Evolutionary conservation across 163 green algal genomes (phyloP).

Genomic region (Scenedesmus sp.): DNA sequence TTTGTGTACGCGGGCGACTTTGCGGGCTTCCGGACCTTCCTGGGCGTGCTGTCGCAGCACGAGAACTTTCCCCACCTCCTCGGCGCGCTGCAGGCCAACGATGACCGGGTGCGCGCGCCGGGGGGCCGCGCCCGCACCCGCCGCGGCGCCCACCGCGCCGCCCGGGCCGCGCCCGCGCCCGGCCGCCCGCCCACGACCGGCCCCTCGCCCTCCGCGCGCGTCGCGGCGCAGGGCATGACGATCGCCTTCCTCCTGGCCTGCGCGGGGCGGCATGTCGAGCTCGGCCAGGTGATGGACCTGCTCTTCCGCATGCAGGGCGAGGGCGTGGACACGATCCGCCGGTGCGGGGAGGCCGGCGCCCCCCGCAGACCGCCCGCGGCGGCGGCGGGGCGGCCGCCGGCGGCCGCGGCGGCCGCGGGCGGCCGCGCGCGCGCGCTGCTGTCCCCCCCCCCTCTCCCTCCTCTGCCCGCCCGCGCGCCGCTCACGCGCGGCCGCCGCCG

Average conservation of each 20-base stretch:
- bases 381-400: too few relatives aligned
- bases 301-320: constrained; percentile 29
- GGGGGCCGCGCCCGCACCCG: not conserved
- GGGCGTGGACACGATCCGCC: constrained; percentile 15
- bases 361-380: too few relatives aligned
- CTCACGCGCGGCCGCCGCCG: not conserved
- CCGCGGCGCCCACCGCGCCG: not conserved
- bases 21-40: not conserved
- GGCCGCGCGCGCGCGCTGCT: not conserved
- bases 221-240: constrained; percentile 42
- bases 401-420: too few relatives aligned
- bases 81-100: constrained; percentile 9
- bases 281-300: constrained; percentile 4
- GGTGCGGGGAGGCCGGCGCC: too few relatives aligned
- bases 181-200: too few relatives aligned
- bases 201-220: too few relatives aligned
- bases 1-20: constrained; percentile 41
- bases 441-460: too few relatives aligned
- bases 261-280: constrained; percentile 4
- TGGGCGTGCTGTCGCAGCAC: not conserved
- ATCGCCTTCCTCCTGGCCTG: constrained; percentile 35
- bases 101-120: constrained; percentile 9
- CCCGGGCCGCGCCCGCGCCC: too few relatives aligned
- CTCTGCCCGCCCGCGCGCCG: too few relatives aligned
- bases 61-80: constrained; percentile 34